Evolutionary conservation across 2,329 filamentous ascomycete species (phyloP).

Genomic region (Colletotrichum karsti): DNA sequence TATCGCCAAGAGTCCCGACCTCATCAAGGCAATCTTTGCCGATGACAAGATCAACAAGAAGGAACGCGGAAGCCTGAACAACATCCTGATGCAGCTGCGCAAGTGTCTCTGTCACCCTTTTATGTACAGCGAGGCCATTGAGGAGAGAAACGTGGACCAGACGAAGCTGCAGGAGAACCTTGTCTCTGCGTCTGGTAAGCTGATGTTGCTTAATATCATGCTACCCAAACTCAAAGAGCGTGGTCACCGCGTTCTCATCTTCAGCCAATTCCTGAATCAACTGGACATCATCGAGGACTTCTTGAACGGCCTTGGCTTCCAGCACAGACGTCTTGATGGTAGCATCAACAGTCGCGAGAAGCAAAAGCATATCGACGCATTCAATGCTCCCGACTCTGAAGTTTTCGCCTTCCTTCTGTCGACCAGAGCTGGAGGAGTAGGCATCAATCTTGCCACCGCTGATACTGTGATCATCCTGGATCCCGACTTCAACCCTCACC

Average conservation of each 20-base stretch:
- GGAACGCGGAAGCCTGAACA: constrained; percentile 86
- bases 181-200: constrained; percentile 90
- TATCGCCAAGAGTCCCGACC: constrained; percentile 85
- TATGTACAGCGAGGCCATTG: constrained; percentile 89
- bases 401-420: constrained; percentile 93
- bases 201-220: constrained; percentile 84
- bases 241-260: constrained; percentile 91
- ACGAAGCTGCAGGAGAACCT: constrained; percentile 79
- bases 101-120: constrained; percentile 98
- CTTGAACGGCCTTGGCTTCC: constrained; percentile 75
- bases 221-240: constrained; percentile 86
- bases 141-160: constrained; percentile 76
- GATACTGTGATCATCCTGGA: constrained; percentile 99
- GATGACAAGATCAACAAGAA: constrained; percentile 70
- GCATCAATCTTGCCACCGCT: constrained; percentile 95
- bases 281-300: constrained; percentile 95
- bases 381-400: constrained; percentile 83
- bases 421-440: constrained; percentile 93
- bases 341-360: constrained; percentile 82
- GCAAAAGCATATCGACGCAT: constrained; percentile 93
- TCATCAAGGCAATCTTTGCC: constrained; percentile 88
- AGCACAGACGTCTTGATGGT: constrained; percentile 88
- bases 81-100: constrained; percentile 93
- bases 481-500: constrained; percentile 96
- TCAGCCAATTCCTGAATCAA: constrained; percentile 93